Conservation (phyloP, 352 stramenopile genomes). For the Pythium vanterpoolii region DNA sequence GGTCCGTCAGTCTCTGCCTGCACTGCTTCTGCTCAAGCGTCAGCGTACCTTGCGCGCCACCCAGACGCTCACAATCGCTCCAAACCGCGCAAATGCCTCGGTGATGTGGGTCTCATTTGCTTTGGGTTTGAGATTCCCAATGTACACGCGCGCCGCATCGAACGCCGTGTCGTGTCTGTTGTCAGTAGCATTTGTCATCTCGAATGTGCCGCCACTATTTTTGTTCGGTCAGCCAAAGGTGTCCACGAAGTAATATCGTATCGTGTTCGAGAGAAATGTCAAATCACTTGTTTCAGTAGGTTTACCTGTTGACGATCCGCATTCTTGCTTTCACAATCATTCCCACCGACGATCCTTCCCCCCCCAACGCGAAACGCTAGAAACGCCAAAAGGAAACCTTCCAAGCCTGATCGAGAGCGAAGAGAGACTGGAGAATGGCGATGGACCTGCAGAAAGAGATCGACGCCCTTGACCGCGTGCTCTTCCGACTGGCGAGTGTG, state of each 20-base stretch:
- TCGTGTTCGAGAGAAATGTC: background rate
- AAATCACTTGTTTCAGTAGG: background rate
- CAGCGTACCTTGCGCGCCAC: constrained; percentile 58
- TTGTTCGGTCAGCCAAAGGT: background rate
- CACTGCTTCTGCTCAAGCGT: background rate
- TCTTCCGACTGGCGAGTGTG: constrained; percentile 72
- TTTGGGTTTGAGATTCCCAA: constrained; percentile 70
- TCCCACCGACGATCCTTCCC: constrained; percentile 1
- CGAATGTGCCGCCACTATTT: background rate
- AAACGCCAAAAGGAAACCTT: background rate
- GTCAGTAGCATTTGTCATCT: background rate
- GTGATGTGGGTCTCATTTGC: constrained; percentile 66
- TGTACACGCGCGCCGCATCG: constrained; percentile 54
- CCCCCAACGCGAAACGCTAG: background rate
- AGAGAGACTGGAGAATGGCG: constrained; percentile 6
- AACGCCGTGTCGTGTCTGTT: background rate
- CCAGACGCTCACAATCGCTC: constrained; percentile 71
- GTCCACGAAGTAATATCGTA: background rate
- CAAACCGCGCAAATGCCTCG: constrained; percentile 57
- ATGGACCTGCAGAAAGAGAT: constrained; percentile 45
- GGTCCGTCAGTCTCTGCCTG: background rate
- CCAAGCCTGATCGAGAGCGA: background rate
- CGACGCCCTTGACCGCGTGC: constrained; percentile 68
- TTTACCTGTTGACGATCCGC: background rate
- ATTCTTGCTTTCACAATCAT: constrained; percentile 6